Conservation (phyloP, 23 red algal genomes). For the Gracilariopsis chorda region DNA sequence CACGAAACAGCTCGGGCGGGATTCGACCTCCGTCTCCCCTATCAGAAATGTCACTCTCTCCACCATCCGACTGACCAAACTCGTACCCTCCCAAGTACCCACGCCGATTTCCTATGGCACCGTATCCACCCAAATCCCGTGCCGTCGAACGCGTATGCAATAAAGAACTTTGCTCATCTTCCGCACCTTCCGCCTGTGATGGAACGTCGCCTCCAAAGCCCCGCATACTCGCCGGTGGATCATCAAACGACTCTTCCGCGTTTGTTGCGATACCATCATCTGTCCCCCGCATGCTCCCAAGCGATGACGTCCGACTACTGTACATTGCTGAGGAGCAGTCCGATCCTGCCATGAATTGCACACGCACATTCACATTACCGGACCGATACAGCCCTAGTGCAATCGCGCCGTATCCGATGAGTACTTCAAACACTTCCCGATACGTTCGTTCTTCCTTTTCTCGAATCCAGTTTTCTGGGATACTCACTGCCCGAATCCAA, state of each 20-base stretch:
- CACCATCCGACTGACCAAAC: not conserved
- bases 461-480: slow-evolving; percentile 59
- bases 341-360: slow-evolving; percentile 9
- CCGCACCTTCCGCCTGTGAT: not conserved
- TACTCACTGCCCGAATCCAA: slow-evolving; percentile 67
- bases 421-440: slow-evolving; percentile 67
- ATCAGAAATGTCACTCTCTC: not conserved
- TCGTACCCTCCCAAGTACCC: not conserved
- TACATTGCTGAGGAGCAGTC: not conserved
- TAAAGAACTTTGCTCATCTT: not conserved
- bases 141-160: not conserved
- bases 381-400: slow-evolving; percentile 69
- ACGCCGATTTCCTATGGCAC: not conserved
- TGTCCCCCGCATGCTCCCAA: not conserved
- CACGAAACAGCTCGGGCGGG: not conserved
- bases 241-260: too few species aligned
- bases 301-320: not conserved
- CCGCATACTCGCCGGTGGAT: not conserved
- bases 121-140: not conserved
- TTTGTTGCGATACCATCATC: not conserved
- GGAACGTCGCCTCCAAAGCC: not conserved
- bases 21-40: not conserved
- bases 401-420: slow-evolving; percentile 49
- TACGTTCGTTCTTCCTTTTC: slow-evolving; percentile 50
- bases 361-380: slow-evolving; percentile 56